Percentiles rank a stretch among this genome's conserved stretches.
These are phyloP conservation scores for Annulohypoxylon nitens DNA, from an alignment of 495 filamentous ascomycete species.

Conservation along the genomic window DNA sequence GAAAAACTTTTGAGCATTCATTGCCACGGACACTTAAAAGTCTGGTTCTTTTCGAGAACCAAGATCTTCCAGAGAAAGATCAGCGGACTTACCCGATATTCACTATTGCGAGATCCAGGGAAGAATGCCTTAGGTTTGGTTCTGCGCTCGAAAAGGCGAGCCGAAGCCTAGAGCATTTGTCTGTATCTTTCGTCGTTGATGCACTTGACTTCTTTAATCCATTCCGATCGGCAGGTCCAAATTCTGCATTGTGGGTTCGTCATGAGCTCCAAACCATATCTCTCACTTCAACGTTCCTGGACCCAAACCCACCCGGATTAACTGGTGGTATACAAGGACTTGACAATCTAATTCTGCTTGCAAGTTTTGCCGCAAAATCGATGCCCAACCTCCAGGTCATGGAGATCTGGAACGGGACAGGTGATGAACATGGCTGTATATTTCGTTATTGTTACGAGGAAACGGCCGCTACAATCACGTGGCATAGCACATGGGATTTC, in stretches of 20 bases:
- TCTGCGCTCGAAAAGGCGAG: slow-evolving; percentile 19
- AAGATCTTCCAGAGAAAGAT: not conserved
- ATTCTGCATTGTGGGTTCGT: not conserved
- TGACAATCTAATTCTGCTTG: not conserved
- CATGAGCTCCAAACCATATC: slow-evolving; percentile 3
- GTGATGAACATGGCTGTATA: not conserved
- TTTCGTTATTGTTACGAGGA: slow-evolving; percentile 23
- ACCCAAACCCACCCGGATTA: not conserved
- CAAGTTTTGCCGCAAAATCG: slow-evolving; percentile 3
- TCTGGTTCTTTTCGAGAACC: slow-evolving; percentile 24
- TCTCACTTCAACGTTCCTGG: slow-evolving; percentile 3
- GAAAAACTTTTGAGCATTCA: not conserved
- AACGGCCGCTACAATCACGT: slow-evolving; percentile 2
- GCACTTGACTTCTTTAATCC: slow-evolving; percentile 41
- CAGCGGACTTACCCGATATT: not conserved
- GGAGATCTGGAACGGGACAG: slow-evolving; percentile 15
- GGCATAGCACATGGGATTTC: slow-evolving; percentile 9
- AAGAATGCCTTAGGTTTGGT: not conserved
- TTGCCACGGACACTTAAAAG: slow-evolving; percentile 3
- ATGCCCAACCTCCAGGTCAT: slow-evolving; percentile 12
- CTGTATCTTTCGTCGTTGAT: slow-evolving; percentile 43
- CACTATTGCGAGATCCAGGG: no score
- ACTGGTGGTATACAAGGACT: not conserved
- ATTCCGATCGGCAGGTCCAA: not conserved
- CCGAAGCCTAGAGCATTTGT: slow-evolving; percentile 41